Evolutionary conservation across 1,139 yeast genomes (phyloP).

Genomic region (Petasospora rhodanensis): DNA sequence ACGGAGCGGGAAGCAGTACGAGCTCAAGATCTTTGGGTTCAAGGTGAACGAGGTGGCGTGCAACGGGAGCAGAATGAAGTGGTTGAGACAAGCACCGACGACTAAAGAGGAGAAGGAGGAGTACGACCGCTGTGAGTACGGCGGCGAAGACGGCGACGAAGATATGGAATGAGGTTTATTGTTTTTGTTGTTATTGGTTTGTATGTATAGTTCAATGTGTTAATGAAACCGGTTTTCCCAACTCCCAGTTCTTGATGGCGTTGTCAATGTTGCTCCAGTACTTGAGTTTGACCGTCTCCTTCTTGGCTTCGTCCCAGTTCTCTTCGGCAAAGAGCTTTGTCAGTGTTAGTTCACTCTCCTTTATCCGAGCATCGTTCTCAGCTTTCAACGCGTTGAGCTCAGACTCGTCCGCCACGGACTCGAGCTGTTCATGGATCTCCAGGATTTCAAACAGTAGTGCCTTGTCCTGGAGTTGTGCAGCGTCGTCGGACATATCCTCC

Average conservation of each 20-base stretch:
- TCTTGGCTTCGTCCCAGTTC: slow-evolving; percentile 53
- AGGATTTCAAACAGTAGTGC: slow-evolving; percentile 65
- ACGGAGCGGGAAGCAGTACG: slow-evolving; percentile 47
- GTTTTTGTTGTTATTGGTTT: too few relatives aligned
- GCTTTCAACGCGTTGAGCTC: slow-evolving; percentile 24
- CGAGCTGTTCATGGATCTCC: slow-evolving; percentile 75
- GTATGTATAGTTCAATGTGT: slow-evolving; percentile 6
- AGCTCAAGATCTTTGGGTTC: slow-evolving; percentile 85
- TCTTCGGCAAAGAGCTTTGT: slow-evolving; percentile 33
- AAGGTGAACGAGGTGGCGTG: slow-evolving; percentile 67
- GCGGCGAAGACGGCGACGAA: slow-evolving; percentile 4
- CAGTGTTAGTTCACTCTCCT: slow-evolving; percentile 32
- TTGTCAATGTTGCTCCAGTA: slow-evolving; percentile 80
- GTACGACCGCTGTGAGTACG: slow-evolving; percentile 56
- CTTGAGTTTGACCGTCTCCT: slow-evolving; percentile 66
- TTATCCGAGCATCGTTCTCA: slow-evolving; percentile 26
- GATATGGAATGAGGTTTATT: slow-evolving; percentile 3
- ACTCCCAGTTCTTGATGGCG: slow-evolving; percentile 73
- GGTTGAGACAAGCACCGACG: slow-evolving; percentile 80
- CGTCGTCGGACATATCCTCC: slow-evolving; percentile 34
- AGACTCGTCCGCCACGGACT: slow-evolving; percentile 43
- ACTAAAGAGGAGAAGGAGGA: slow-evolving; percentile 55
- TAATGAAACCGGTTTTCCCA: slow-evolving; percentile 9
- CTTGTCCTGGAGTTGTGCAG: slow-evolving; percentile 40
- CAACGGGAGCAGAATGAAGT: slow-evolving; percentile 90